Evolutionary conservation across 768 basidiomycete species (phyloP).

Genomic region (Macrolepiota dolichaula): DNA sequence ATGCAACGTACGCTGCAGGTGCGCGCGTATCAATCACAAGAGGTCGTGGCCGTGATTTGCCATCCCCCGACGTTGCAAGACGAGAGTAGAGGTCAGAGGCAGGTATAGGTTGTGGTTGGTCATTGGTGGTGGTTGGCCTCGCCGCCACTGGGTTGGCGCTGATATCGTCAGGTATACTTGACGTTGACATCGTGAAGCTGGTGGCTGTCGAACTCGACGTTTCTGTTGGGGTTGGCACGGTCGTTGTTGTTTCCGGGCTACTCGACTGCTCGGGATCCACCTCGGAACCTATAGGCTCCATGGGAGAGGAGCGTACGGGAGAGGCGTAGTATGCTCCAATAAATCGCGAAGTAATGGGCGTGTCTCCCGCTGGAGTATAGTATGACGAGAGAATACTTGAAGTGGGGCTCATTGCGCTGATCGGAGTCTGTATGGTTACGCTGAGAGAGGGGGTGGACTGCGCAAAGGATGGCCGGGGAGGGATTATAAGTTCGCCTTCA

Average conservation of each 20-base stretch:
- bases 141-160: not conserved
- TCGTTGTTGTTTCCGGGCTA: not conserved
- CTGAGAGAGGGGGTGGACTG: constrained; percentile 4
- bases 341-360: constrained; percentile 14
- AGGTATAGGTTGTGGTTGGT: constrained; percentile 9
- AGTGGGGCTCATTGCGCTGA: constrained; percentile 42
- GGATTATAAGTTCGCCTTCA: not conserved
- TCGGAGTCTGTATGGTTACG: constrained; percentile 18
- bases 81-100: constrained; percentile 16
- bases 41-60: constrained; percentile 37
- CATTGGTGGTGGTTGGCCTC: not conserved
- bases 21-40: constrained; percentile 84
- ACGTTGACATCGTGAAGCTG: constrained; percentile 8
- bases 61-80: constrained; percentile 20
- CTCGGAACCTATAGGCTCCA: not conserved
- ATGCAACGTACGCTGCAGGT: constrained; percentile 57
- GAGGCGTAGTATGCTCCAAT: constrained; percentile 5
- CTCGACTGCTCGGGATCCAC: not conserved
- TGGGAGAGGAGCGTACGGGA: not conserved
- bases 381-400: constrained; percentile 43
- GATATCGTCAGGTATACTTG: not conserved
- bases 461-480: not conserved
- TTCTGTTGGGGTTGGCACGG: not conserved
- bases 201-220: not conserved
- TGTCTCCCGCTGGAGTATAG: constrained; percentile 46